Evolutionary conservation across 164 flowering plant species (phyloP), one percentile per base, ranked within the genome.

Genomic region (Dillenia suffruticosa): DNA sequence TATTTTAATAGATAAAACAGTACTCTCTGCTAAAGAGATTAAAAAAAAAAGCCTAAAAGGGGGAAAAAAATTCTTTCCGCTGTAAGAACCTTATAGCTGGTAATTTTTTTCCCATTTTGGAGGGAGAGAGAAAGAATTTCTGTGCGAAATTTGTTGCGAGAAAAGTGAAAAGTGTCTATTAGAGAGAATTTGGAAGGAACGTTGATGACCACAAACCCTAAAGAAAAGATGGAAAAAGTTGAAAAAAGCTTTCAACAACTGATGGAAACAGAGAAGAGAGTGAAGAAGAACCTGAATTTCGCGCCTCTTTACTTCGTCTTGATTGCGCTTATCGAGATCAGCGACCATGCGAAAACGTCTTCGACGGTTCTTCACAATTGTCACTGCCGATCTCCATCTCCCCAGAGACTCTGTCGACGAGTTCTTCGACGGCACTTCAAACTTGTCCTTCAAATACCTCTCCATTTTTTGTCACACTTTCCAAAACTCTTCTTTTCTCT

Each of bases 341-440:
- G 88, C 81, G 53, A 70, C 66, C 50, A 26, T 60, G 2, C 87
- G 85, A 57, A 85, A 85, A 46, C 90, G 63, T 11, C 89, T 57
- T 49, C 81, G 77, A 1, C 61, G 83, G 44, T 82, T 84, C 61
- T 66, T 80, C 57, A 85, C 85, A 26, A 82, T 14, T 9, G 70
- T 15, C 46, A 72, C 84, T 12, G 82, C 79, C 0, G 65, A 16
- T 58, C 90, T 69, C 90, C 90, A 85, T 45, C 71, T 50, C 70
- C 44, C 63, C 61, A 66, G 66, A n/a, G 80, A 81, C 40, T 74
- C 82, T 22, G 62, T 71, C 15, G 89, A 79, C 11, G 78, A 56
- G 51, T 80, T 54, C 70, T 84, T 84, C 57, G 51, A 32, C 9
- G 71, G 77, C 14, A 81, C 56, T 9, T 79, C 77, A 58, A 84